Evolutionary conservation across 2,329 filamentous ascomycete species (phyloP), one percentile per base, ranked within the genome.

Genomic region (Penicillium polonicum): DNA sequence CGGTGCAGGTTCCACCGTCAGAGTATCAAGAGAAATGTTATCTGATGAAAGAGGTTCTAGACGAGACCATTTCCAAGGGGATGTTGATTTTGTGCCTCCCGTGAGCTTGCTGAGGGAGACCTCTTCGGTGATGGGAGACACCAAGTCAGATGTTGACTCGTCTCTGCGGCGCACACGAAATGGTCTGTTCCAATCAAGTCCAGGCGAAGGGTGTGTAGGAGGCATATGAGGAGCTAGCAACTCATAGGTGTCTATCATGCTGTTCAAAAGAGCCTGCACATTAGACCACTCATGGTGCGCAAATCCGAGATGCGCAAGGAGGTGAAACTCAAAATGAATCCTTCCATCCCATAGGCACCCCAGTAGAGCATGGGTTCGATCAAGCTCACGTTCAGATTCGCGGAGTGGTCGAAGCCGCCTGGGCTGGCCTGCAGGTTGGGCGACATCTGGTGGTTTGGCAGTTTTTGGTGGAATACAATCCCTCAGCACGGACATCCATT

Each of bases 281-380:
- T 71, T 73, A 52, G 73, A 62, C 75, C 77, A 78, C 59, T 77
- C 72, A 27, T 72, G 69, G 57, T 74, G 61, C 19, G 68, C 64
- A 43, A 78, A 72, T 1, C 75, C 77, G 50, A 80, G 63, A 59
- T 76, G 71, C 12, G 65, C 64, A 39, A 80, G 59, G 35, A 79
- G 64, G 64, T 80, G 73, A 10, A 75, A 41, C 25, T 68, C 58
- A 17, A 60, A 62, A 23, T 64, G 48, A 13, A 43, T 53, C 33
- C 71, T 70, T 12, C 73, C 72, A 52, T 69, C 58, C 44, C 56
- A 67, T 35, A 78, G 60, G 19, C 74, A 59, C 13, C 65, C 66
- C 31, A 72, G 62, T 55, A 79, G 58, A 36, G 68, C 64, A 52
- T 72, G 58, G 21, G 68, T 66, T 39, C 68, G 65, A 19, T 68